These are phyloP conservation scores for Yamadazyma takamatsuzukensis DNA, from an alignment of 805 yeast species.

Conservation along the genomic window DNA sequence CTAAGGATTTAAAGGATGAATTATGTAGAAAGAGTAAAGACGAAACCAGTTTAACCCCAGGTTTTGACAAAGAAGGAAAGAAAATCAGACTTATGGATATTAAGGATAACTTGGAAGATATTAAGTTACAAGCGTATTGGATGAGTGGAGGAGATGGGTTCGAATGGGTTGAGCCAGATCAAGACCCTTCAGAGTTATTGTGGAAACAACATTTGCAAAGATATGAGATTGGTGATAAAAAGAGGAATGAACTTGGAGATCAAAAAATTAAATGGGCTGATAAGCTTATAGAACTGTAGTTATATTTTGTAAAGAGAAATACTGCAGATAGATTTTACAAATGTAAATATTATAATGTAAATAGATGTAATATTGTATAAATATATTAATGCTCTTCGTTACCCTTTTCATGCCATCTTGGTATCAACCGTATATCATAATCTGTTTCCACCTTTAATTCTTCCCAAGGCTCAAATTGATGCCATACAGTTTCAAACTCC, in stretches of 20 bases:
- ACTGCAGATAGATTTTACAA: neutral
- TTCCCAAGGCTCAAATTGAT: constrained; percentile 44
- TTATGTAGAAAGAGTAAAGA: constrained; percentile 31
- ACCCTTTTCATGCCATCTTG: constrained; percentile 13
- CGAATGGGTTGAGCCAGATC: constrained; percentile 88
- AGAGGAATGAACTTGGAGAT: too few species aligned
- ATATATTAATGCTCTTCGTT: neutral
- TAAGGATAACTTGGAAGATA: constrained; percentile 59
- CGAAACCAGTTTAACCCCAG: constrained; percentile 25
- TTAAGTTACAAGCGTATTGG: constrained; percentile 79
- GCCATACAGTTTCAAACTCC: constrained; percentile 43
- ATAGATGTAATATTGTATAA: neutral
- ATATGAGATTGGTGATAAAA: too few species aligned
- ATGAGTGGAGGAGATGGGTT: constrained; percentile 81
- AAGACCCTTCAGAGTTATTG: constrained; percentile 73
- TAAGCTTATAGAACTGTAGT: constrained; percentile 24
- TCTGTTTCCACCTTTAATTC: constrained; percentile 38
- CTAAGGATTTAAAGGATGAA: constrained; percentile 31
- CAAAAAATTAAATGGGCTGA: constrained; percentile 43
- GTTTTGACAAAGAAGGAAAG: constrained; percentile 33
- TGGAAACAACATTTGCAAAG: constrained; percentile 32
- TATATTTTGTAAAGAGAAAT: constrained; percentile 6
- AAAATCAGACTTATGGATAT: constrained; percentile 36
- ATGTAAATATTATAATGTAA: neutral
- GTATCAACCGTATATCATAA: constrained; percentile 37